Evolutionary conservation across 352 stramenopile species (phyloP).

Genomic region (Pythium aphanidermatum): DNA sequence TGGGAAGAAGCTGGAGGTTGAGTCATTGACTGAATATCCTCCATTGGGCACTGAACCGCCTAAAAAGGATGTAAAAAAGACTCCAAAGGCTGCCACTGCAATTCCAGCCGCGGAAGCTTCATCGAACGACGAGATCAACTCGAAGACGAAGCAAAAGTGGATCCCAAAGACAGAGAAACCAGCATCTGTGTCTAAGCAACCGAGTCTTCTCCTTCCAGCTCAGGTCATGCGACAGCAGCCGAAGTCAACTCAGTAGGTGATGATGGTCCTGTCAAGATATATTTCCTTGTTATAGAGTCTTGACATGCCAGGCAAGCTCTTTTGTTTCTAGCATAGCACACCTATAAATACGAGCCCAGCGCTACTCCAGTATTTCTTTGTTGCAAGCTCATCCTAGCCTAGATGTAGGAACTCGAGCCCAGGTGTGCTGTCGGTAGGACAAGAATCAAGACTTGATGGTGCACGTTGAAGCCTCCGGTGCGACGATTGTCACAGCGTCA

Average conservation of each 20-base stretch:
- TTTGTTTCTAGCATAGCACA: too few species aligned
- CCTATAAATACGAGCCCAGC: conserved; percentile 24
- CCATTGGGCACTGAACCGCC: conserved; percentile 13
- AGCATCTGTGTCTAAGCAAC: conserved; percentile 2
- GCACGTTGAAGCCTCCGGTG: conserved; percentile 3
- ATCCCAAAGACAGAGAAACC: conserved; percentile 8
- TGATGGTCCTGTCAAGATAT: too few species aligned
- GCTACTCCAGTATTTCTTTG: too few species aligned
- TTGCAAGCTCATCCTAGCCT: too few species aligned
- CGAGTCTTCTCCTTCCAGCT: conserved; percentile 12
- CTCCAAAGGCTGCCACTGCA: not conserved
- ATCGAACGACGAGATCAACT: not conserved
- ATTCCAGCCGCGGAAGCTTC: not conserved
- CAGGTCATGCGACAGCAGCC: conserved; percentile 19
- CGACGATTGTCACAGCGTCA: conserved; percentile 2
- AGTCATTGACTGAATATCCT: conserved; percentile 16
- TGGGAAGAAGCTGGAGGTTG: not conserved
- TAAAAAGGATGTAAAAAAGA: conserved; percentile 1
- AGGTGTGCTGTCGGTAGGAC: too few species aligned
- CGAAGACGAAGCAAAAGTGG: conserved; percentile 14
- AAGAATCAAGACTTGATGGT: too few species aligned
- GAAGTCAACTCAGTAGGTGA: too few species aligned
- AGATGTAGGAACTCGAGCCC: too few species aligned
- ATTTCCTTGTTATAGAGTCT: too few species aligned
- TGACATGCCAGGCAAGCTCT: too few species aligned